Evolutionary conservation across 2,329 filamentous ascomycete species (phyloP), one percentile per base, ranked within the genome.

Genomic region (Monosporascus sp.): DNA sequence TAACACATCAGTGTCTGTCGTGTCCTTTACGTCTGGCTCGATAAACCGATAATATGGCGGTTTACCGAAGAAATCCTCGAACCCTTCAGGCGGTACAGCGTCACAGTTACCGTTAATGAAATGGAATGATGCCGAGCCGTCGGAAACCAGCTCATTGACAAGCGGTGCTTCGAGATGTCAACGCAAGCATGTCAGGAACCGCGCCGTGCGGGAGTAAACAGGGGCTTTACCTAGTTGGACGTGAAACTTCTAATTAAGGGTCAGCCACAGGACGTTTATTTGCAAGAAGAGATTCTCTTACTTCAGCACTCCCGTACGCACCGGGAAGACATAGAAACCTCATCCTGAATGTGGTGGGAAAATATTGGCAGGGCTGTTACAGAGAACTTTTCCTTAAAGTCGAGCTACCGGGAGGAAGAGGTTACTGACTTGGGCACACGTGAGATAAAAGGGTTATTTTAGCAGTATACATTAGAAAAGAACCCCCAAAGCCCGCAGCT

Each of bases 301-400:
- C 43, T 27, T 76, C 74, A 49, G 79, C 76, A 69, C 78, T 83
- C 51, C 81, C 80, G 63, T 79, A 83, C 22, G 81, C 78, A 57
- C 81, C 81, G 36, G 80, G 80, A 8, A 84, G 71, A 63, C 81
- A 84, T 34, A 84, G 66, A 50, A 83, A 79, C 61, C 72, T 79
- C 80, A 84, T 83, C 19, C 58, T 27, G n/a, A 20, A 22, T 26
- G 22, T 26, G 20, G 20, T 74, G 65, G 52, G 52, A 52, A 41
- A 17, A 19, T 44, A 24, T 5, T 17, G 43, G 9, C 8, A 3
- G 3, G 7, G 7, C 11, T 8, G 43, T 3, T 19, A 41, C 38
- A 20, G 43, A 27, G 14, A 17, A 45, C 16, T 7, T 24, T 24
- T 8, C 22, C 19, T 45, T 26, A 22, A 27, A 24, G 19, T 45